Evolutionary conservation across 2,329 filamentous ascomycete genomes (phyloP), one percentile per base, ranked within the genome.

Genomic region (Botrytis squamosa): DNA sequence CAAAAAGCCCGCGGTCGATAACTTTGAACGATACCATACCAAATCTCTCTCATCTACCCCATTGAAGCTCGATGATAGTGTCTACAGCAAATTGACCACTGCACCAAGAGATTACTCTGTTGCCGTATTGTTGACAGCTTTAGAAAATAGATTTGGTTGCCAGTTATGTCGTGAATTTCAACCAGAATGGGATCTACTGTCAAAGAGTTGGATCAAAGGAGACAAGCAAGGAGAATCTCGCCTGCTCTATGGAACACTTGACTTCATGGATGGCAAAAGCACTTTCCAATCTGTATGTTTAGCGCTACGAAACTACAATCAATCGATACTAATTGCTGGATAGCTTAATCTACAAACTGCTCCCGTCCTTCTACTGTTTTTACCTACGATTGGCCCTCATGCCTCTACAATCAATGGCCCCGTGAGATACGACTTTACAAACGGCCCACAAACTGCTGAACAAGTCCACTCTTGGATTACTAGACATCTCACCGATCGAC

Each of bases 311-410:
- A 49, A 20, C 60, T 52, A 5, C 55, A 68, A 59, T 63, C 33
- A 52, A 42, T 59, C 3, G n/a, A 65, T 70, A 63, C 74, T 75
- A 66, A 76, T 73, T 29, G 63, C n/a, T 38, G 25, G 20, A 70
- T 78, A 98, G 95, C 88, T 98, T 78, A 91, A 93, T 83, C 90
- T 99, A 60, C 93, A 97, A 90, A 98, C 95, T 65, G 96, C 96
- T 10, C 96, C 96, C 1, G 92, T 98, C 57, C 87, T 99, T 62
- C 85, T 98, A 63, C 85, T 97, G 77, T 98, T 96, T 86, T 93
- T 90, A 75, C 94, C 96, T 38, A 98, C 95, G 8, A 84, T 87
- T 73, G 96, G 96, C 29, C 92, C 93, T 40, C 88, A 94, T 82
- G 94, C 95, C 70, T 91, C 89, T 77, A 80, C 89, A 64, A 89